These are phyloP conservation scores for Plasmodium knowlesi DNA, from an alignment of 169 alveolate species.

Conservation along the genomic window DNA sequence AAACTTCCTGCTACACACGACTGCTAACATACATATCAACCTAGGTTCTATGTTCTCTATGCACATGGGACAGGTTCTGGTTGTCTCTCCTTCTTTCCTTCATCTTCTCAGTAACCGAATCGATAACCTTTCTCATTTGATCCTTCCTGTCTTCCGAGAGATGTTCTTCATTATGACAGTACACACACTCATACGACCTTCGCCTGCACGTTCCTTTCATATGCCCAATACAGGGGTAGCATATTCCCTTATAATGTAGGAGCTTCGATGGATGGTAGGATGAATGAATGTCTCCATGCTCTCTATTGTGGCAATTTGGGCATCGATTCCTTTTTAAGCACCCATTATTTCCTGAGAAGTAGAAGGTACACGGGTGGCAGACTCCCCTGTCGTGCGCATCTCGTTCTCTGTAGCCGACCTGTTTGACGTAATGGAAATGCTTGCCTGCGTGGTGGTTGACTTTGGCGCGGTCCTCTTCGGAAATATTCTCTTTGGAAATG, in stretches of 20 bases:
- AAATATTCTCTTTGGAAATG: not conserved
- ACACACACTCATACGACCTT: constrained; percentile 3
- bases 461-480: not conserved
- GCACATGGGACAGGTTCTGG: not conserved
- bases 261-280: constrained; percentile 27
- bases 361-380: constrained; percentile 18
- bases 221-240: constrained; percentile 12
- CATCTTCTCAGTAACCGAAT: not conserved
- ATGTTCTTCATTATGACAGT: constrained; percentile 31
- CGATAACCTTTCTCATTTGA: not conserved
- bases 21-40: not conserved
- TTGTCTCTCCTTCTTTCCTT: not conserved
- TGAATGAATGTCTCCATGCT: constrained; percentile 30
- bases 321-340: not conserved
- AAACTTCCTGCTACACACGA: not conserved
- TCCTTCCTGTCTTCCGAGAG: not conserved
- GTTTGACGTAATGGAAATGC: constrained; percentile 1
- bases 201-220: constrained; percentile 11
- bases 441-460: not conserved
- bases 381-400: constrained; percentile 6
- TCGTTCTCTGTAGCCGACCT: not conserved
- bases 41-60: not conserved
- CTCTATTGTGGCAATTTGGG: constrained; percentile 16
- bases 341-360: constrained; percentile 4
- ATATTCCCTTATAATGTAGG: constrained; percentile 12